Percentiles rank a stretch among this genome's conserved stretches.
phyloP scores from a whole-genome alignment of 805 yeast species.

The Ogataea zsoltii region DNA sequence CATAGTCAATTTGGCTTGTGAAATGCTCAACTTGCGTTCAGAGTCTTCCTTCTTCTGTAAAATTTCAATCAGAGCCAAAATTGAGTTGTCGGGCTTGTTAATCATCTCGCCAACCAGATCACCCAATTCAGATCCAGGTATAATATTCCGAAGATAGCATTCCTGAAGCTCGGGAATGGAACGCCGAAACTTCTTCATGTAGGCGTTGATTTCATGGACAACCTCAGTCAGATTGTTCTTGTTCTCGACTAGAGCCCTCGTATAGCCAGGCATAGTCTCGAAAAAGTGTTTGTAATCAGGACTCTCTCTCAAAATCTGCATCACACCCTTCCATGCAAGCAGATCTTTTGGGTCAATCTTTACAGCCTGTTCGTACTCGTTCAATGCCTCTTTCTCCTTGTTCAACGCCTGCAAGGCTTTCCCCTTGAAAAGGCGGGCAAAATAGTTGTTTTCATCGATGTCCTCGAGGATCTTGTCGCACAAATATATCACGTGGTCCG shows the following conservation, averaged over 20 bases:
- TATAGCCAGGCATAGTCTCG: constrained; percentile 44
- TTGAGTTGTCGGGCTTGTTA: constrained; percentile 47
- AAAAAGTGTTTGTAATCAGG: constrained; percentile 48
- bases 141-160: constrained; percentile 47
- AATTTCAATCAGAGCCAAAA: constrained; percentile 44
- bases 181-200: constrained; percentile 35
- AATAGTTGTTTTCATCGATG: constrained; percentile 58
- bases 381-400: constrained; percentile 40
- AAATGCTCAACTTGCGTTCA: constrained; percentile 40
- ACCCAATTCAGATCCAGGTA: constrained; percentile 59
- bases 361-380: constrained; percentile 51
- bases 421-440: constrained; percentile 71
- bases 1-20: constrained; percentile 50
- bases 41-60: constrained; percentile 41
- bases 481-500: constrained; percentile 58
- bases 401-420: constrained; percentile 57
- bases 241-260: constrained; percentile 42
- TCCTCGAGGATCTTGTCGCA: constrained; percentile 54
- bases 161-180: constrained; percentile 40
- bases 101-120: constrained; percentile 50
- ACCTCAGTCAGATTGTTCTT: constrained; percentile 51
- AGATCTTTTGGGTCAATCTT: constrained; percentile 49
- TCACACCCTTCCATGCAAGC: constrained; percentile 81
- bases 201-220: constrained; percentile 46
- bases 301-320: constrained; percentile 42